Evolutionary conservation across 306 rosid genomes (phyloP), one percentile per base, ranked within the genome.

Genomic region (Vicia faba): DNA sequence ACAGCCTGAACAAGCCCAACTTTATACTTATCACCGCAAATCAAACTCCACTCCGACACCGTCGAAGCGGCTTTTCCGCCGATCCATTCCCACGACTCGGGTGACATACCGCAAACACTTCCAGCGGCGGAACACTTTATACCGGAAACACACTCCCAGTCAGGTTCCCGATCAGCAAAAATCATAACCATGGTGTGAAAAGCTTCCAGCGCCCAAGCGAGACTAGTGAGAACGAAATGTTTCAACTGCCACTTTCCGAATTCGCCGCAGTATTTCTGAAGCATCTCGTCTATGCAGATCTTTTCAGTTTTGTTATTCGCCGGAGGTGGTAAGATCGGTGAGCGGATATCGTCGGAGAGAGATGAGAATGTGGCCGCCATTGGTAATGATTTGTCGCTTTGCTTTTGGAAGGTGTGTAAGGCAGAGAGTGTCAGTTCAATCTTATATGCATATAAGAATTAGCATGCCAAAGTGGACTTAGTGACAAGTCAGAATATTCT

Each of bases 171-270:
- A 73, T 92, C 98, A 0, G 98, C 92, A 12, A 92, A 92, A 25
- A 92, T 92, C 87, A 92, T 87, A 14, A 92, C 96, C 98, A 92
- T 89, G 26, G 98, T 87, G 77, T 92, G 98, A 61, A 92, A 92
- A 0, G 91, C 96, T 75, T 89, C 96, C 1, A 92, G 82, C 0
- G 93, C 91, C 98, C 96, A 92, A 0, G 98, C 98, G 46, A 92
- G 76, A 73, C 79, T 86, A 0, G 98, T 89, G 1, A 92, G 74
- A 26, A 89, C 82, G 58, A 92, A 92, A 87, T 92, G 98, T 72
- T 56, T 74, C 14, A 82, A 19, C 71, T 92, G 98, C 96, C 96
- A 92, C 18, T 61, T 61, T 26, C 98, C 98, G 43, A 89, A 89
- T 85, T 86, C 96, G 4, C 98, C 96, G 84, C 96, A 92, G 36